Evolutionary conservation across 208 protist genomes (phyloP), one percentile per base, ranked within the genome.

Genomic region (Acanthamoeba royreba): DNA sequence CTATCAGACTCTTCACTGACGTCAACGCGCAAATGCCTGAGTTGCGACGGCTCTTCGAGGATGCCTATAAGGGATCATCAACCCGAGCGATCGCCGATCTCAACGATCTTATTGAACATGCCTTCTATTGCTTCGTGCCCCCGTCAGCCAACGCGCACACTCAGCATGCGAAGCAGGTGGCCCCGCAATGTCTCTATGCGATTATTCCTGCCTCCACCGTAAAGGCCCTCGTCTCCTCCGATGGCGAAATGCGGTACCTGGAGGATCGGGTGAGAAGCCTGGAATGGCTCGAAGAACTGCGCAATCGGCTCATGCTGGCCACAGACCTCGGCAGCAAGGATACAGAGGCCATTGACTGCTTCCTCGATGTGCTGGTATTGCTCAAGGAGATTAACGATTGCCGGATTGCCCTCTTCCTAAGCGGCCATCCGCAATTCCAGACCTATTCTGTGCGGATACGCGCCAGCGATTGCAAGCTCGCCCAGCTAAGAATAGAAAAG

Each of bases 301-400:
- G 83, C 28, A 90, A 90, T 33, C 31, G 83, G 13, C 83, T 90
- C 83, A 90, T 69, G 83, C 49, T 90, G 53, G 83, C 83, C 7
- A 72, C 83, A 35, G 83, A 90, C 22, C n/a, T 69, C 22, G 55
- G 49, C 25, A 90, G 55, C 49, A 69, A 69, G 35, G 83, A 90
- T 19, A 45, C 66, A 2, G 55, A 15, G 2, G 35, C 33, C 5
- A 88, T 88, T 42, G 49, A 90, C 3, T 31, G 17, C 25, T 90
- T 90, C 55, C 47, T 69, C 2, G 45, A 69, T 22, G n/a, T 72
- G 45, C 55, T 90, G 4, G 19, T 72, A 38, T 35, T 31, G 33
- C n/a, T 90, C 38, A 90, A 72, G 83, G 83, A 90, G 35, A 90
- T 90, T 52, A 90, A 90, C 55, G 47, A 72, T 22, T 19, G 17